Evolutionary conservation across 495 filamentous ascomycete species (phyloP).

Genomic region (Tuber magnatum): DNA sequence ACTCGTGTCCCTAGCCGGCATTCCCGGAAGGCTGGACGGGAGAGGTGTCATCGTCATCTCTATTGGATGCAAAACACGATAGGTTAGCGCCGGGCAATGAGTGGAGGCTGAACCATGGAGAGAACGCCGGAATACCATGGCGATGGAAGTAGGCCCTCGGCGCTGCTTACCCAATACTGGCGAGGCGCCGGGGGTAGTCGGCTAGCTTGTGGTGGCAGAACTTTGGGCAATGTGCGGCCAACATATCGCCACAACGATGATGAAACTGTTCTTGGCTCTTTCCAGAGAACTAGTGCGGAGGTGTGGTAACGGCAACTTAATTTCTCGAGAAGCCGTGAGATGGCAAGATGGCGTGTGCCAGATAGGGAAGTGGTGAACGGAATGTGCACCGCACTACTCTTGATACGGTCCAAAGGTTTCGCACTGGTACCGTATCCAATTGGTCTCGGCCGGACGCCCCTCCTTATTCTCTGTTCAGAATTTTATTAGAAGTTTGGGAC

Average conservation of each 20-base stretch:
- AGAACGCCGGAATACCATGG: slow-evolving; percentile 1
- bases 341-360: neutral
- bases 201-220: neutral
- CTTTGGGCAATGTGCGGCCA: neutral
- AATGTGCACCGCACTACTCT: neutral
- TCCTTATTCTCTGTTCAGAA: neutral
- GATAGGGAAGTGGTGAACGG: neutral
- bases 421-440: neutral
- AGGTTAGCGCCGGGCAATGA: neutral
- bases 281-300: neutral
- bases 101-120: neutral
- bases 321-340: neutral
- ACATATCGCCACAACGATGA: neutral
- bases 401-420: neutral
- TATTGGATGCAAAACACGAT: neutral
- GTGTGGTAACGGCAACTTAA: neutral
- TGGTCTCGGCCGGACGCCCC: neutral
- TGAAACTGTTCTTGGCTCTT: neutral
- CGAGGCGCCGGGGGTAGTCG: neutral
- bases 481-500: neutral
- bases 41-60: neutral
- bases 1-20: neutral
- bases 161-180: neutral
- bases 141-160: neutral
- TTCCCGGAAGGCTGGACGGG: neutral